Evolutionary conservation across 202 grass and related monocot genomes (phyloP), one percentile per base, ranked within the genome.

Genomic region (Brachypodium distachyon): DNA sequence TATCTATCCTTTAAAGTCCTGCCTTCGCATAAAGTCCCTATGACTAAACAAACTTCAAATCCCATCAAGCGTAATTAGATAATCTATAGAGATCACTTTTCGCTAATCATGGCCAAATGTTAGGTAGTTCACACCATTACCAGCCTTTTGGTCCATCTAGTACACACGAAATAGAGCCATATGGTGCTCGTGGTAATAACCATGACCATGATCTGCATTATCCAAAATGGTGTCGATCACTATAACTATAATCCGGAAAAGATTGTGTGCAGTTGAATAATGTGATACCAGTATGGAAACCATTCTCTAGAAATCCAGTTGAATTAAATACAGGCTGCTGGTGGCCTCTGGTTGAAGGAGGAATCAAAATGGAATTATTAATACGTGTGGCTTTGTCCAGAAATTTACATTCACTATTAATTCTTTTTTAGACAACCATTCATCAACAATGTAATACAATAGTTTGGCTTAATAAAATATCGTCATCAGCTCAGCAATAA

Each of bases 301-400:
- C 4, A 33, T 12, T 38, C 47, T 39, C 11, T 65, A 72, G 33
- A 37, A 54, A 63, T 31, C 26, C 12, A 84, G 47, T 23, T 72
- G 50, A 28, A 27, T 56, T 29, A 37, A 72, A 14, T 51, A 56
- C 56, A 61, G 29, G 26, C 27, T 81, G 16, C 34, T 25, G 58
- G 1, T 32, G 16, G 55, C 23, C 52, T 11, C 54, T 13, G 18
- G 1, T 67, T 41, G 16, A 4, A 66, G 2, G 50, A 36, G 44
- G 26, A 34, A 62, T 37, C 53, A 77, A 33, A 60, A 81, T n/a
- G 22, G 17, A 81, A 81, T 79, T 73, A 26, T 28, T 57, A 25
- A n/a, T n/a, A n/a, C 8, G 56, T 34, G 28, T 23, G 26, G 23
- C 2, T 32, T 23, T 13, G 4, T 48, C n/a, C 33, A 61, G 33